Percentiles rank a stretch among this genome's conserved stretches.
Conservation (phyloP, 2,329 filamentous ascomycete species). For the Penicillium sp. region DNA sequence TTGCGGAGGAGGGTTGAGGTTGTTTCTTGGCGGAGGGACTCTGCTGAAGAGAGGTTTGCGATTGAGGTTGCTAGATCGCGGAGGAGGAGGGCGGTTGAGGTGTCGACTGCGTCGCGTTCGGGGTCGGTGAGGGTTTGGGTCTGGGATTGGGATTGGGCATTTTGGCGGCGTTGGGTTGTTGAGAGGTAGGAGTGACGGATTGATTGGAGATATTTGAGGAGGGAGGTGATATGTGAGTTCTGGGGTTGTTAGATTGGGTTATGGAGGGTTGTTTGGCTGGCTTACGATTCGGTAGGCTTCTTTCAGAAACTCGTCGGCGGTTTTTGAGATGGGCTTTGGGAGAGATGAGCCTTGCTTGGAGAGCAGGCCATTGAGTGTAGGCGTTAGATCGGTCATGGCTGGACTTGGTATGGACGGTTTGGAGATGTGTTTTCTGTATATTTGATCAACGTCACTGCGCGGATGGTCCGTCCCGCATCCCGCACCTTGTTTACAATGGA, state of each 20-base stretch:
- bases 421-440: conserved; percentile 8
- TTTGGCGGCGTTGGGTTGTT: conserved; percentile 65
- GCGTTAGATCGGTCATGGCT: conserved; percentile 46
- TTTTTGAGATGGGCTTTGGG: conserved; percentile 30
- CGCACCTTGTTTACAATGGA: background rate
- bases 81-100: conserved; percentile 80
- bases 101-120: conserved; percentile 84
- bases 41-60: conserved; percentile 74
- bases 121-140: conserved; percentile 65
- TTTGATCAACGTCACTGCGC: conserved; percentile 14
- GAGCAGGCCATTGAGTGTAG: conserved; percentile 38
- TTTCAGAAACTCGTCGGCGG: conserved; percentile 82
- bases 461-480: conserved; percentile 10
- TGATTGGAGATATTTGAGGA: conserved; percentile 76
- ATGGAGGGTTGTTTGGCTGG: conserved; percentile 1
- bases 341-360: conserved; percentile 35
- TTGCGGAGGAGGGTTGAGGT: conserved; percentile 69
- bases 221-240: conserved; percentile 81
- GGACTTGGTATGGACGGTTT: background rate
- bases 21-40: conserved; percentile 77
- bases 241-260: conserved; percentile 38
- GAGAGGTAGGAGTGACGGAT: conserved; percentile 92
- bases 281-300: conserved; percentile 88
- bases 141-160: conserved; percentile 35
- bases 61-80: conserved; percentile 84